Base-by-base conservation (phyloP, 768 basidiomycete genomes). In the Leccinum subgranulosum region DNA sequence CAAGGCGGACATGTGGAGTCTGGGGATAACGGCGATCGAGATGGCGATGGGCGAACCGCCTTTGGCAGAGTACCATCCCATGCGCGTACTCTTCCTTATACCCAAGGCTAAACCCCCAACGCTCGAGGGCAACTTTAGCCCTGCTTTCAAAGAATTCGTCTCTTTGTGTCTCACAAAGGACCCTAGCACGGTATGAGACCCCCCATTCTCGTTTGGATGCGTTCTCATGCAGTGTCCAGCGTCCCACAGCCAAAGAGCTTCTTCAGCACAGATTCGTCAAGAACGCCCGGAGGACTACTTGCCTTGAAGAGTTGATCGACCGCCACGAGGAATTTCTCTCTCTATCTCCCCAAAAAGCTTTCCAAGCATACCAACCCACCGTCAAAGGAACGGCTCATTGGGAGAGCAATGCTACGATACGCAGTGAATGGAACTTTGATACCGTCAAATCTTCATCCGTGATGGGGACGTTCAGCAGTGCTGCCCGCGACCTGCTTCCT, bases 1-100 rank as follows among this genome's bases (percentile, higher is more conserved):
- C 2, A 94, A 94, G 73, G 96, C 96, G 3, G 96, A 98, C 72
- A 88, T 98, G 79, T 98, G 96, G 96, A 94, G 92, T 69, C 76
- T 98, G 51, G 96, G 96, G 21, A 99, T 99, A 71, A 98, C 96
- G 1, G 94, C 94, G 54, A 97, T 98, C 51, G 96, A 98, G 77
- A 88, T 99, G 88, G 95, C 96, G 2, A 93, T 92, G 65, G 97
- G 97, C 46, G 94, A 98, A 66, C 97, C 97, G 0, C 97, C 97
- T 8, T 74, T 98, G 56, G 90, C 93, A 4, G 96, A 98, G 71
- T 96, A 98, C 71, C 97, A 98, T 67, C 97, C 95, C 0, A 98
- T 98, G 97, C 85, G 97, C 28, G 96, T 99, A 1, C 80, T 99
- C 54, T 98, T 98, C 78, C 80, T 98, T 49, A 99, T 98, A 60